phyloP scores from a whole-genome alignment of 1,139 yeast genomes.

The Saccharomyces hybrid region DNA sequence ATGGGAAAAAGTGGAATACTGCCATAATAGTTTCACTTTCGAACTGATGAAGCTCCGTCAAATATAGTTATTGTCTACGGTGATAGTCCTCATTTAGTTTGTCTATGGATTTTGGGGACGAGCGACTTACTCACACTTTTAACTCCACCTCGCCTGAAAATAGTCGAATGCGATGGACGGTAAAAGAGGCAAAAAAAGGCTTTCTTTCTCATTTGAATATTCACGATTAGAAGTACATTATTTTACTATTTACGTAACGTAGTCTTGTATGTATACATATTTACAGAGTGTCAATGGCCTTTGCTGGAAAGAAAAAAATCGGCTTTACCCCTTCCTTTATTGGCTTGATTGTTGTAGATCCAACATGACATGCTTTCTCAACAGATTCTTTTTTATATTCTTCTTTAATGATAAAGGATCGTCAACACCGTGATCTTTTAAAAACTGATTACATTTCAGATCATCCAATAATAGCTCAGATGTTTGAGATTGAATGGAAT shows the following conservation, averaged over 20 bases:
- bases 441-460: constrained; percentile 27
- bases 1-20: constrained; percentile 3
- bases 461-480: constrained; percentile 34
- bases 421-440: constrained; percentile 28
- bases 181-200: not conserved
- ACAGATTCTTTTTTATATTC: constrained; percentile 45
- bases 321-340: not conserved
- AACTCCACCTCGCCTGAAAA: not conserved
- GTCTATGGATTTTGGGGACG: not conserved
- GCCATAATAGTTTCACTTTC: not conserved
- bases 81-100: not conserved
- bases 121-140: not conserved
- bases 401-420: constrained; percentile 36
- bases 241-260: not conserved
- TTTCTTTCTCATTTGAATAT: not conserved
- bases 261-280: not conserved
- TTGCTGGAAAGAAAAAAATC: not conserved
- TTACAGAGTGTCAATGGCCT: not conserved
- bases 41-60: not conserved
- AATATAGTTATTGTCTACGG: not conserved
- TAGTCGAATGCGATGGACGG: not conserved
- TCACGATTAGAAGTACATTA: not conserved
- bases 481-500: constrained; percentile 32
- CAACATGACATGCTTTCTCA: constrained; percentile 41
- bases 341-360: constrained; percentile 10